phyloP scores from a whole-genome alignment of 148 eudicot genomes.

The Chenopodium album region DNA sequence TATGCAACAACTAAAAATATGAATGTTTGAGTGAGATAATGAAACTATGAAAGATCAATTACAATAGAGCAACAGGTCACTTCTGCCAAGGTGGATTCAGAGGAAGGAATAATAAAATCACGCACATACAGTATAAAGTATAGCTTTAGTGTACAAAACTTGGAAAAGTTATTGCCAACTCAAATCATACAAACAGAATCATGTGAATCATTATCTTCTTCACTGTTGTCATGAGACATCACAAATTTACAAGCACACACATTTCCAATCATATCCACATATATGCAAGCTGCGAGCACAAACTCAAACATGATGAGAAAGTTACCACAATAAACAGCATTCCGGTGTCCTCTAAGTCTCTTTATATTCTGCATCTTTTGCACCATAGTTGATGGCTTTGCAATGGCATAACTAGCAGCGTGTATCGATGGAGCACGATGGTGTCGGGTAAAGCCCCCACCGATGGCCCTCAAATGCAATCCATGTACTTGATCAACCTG shows the following conservation, averaged over 20 bases:
- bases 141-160: neutral
- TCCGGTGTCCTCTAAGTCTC: conserved; percentile 86
- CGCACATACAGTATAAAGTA: too few relatives aligned
- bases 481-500: conserved; percentile 93
- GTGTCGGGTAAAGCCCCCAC: conserved; percentile 93
- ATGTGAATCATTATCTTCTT: neutral
- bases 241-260: neutral
- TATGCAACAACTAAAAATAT: neutral
- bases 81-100: too few relatives aligned
- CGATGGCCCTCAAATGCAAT: conserved; percentile 76
- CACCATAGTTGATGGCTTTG: conserved; percentile 89
- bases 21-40: neutral
- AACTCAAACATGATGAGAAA: conserved; percentile 15
- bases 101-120: too few relatives aligned
- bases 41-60: too few relatives aligned
- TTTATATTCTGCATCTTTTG: conserved; percentile 94
- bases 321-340: conserved; percentile 96
- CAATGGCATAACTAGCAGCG: conserved; percentile 84
- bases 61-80: too few relatives aligned
- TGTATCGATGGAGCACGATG: conserved; percentile 91
- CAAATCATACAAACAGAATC: conserved; percentile 8
- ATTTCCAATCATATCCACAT: neutral
- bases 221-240: neutral
- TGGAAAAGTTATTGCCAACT: neutral
- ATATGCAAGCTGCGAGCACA: neutral